Conservation (phyloP, 2,329 filamentous ascomycete genomes). For the Blastomyces gilchristii region DNA sequence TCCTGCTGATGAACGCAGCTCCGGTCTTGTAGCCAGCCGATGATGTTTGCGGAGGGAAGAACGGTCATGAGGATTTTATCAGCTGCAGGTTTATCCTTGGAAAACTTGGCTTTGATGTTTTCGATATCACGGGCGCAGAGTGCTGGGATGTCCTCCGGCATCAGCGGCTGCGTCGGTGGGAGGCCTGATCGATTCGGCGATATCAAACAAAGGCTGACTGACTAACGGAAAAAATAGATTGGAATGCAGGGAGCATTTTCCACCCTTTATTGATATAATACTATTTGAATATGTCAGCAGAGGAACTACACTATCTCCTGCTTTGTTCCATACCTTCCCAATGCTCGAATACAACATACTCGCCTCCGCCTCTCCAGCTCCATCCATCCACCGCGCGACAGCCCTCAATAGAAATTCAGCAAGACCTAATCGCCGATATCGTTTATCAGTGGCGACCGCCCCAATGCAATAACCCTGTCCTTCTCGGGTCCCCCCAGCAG, state of each 20-base stretch:
- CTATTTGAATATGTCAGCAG: background rate
- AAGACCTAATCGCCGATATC: constrained; percentile 1
- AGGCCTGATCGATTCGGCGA: background rate
- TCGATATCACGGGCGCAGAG: background rate
- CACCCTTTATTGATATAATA: background rate
- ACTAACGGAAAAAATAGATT: background rate
- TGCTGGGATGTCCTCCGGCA: background rate
- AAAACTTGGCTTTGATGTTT: background rate
- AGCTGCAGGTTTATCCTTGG: background rate
- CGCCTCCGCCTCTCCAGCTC: background rate
- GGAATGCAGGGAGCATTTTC: background rate
- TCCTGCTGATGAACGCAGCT: background rate
- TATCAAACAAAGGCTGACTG: background rate
- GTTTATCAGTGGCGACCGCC: constrained; percentile 1
- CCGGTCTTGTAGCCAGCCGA: background rate
- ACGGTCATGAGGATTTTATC: background rate
- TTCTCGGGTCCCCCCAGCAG: background rate
- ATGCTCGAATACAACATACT: background rate
- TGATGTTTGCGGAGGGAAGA: background rate
- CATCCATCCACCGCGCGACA: background rate
- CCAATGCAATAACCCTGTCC: background rate
- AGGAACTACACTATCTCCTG: background rate
- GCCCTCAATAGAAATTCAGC: background rate
- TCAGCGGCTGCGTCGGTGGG: background rate
- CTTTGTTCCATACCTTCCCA: background rate